Conservation (phyloP, 257 asterid genomes). For the Petunia axillaris region DNA sequence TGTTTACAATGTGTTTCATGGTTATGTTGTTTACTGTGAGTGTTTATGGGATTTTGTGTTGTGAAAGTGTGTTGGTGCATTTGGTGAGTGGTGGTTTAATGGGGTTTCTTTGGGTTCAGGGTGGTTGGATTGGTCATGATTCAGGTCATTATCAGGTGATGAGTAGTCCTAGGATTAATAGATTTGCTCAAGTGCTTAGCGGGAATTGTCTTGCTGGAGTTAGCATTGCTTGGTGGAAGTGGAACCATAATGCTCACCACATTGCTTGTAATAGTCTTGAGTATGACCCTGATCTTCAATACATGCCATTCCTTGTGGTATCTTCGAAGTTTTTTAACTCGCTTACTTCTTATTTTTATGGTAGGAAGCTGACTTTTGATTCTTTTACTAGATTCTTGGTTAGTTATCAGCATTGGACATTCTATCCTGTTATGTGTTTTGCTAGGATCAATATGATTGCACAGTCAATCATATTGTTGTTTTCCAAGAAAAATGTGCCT, state of each 20-base stretch:
- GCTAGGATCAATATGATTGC: slow-evolving; percentile 77
- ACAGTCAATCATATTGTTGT: slow-evolving; percentile 60
- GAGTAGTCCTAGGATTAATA: slow-evolving; percentile 44
- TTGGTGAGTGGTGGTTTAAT: slow-evolving; percentile 63
- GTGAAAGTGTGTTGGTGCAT: slow-evolving; percentile 53
- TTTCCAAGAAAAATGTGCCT: slow-evolving; percentile 58
- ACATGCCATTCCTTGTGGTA: slow-evolving; percentile 75
- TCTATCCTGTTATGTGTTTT: slow-evolving; percentile 79
- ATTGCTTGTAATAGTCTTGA: slow-evolving; percentile 88
- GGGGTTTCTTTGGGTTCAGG: slow-evolving; percentile 90
- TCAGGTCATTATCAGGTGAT: slow-evolving; percentile 79
- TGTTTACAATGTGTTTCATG: slow-evolving; percentile 42
- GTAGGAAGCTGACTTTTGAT: slow-evolving; percentile 58
- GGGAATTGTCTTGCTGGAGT: slow-evolving; percentile 84
- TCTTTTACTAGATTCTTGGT: slow-evolving; percentile 58
- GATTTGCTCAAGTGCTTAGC: slow-evolving; percentile 59
- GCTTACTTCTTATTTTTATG: slow-evolving; percentile 61
- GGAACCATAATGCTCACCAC: slow-evolving; percentile 91
- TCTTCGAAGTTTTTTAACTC: slow-evolving; percentile 71
- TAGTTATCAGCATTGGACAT: slow-evolving; percentile 78
- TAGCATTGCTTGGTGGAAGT: slow-evolving; percentile 90
- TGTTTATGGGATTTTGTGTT: slow-evolving; percentile 68
- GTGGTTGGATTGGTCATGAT: slow-evolving; percentile 97
- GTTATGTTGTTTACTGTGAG: slow-evolving; percentile 43
- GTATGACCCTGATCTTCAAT: slow-evolving; percentile 86